Evolutionary conservation across 768 basidiomycete species (phyloP), one percentile per base, ranked within the genome.

Genomic region (Termitomyces sp.): DNA sequence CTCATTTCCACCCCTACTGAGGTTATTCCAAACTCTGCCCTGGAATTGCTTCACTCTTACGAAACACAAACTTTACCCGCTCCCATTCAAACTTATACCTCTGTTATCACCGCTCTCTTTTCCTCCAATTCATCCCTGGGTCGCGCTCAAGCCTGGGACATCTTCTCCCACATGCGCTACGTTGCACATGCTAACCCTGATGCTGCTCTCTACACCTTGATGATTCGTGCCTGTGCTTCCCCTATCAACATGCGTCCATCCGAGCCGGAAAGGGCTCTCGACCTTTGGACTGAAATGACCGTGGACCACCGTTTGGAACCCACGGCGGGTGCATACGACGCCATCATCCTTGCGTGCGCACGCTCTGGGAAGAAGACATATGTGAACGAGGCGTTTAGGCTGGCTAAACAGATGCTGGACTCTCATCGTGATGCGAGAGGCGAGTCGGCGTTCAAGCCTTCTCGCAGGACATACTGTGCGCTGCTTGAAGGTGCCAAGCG

Each of bases 151-250:
- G 95, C 91, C 3, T 97, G 93, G 93, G 93, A 98, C 67, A 82
- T 98, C 40, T 98, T 93, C 70, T 78, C 90, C 2, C 96, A 99
- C 71, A 95, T 97, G 91, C 91, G 96, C 46, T 95, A 97, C 60
- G 91, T 92, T 14, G 93, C 96, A 1, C 94, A 98, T 68, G 87
- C 93, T 0, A 74, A 76, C 4, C 95, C 95, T 0, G 85, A 89
- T 61, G 77, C 77, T 14, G 71, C 79, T 24, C 76, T 95, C 7
- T 98, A 93, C 72, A 82, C 86, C 0, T 68, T 83, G 36, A 97
- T 99, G 94, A 93, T 99, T 64, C 81, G 82, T 5, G 89, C 93
- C 0, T 98, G 95, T 61, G 88, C 88, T 0, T 78, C 79, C 5
- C 76, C 81, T 78, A 2, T 75, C 75, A 24, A 65, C 69, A 1